phyloP scores from a whole-genome alignment of 768 basidiomycete genomes.

The Kwoniella dejecticola region DNA sequence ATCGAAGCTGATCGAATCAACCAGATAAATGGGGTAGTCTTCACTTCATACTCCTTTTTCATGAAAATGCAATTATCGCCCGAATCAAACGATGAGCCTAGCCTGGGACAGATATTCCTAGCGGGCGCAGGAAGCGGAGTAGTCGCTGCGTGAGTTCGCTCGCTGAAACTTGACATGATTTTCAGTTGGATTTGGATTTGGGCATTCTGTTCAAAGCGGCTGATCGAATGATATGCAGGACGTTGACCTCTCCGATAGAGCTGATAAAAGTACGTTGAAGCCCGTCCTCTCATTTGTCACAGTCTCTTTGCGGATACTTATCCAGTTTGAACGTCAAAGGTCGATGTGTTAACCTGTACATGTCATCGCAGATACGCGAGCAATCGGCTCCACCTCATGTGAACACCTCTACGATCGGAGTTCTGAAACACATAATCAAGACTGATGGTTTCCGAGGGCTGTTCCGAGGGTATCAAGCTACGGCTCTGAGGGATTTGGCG shows the following conservation, averaged over 20 bases:
- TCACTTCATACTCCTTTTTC: constrained; percentile 79
- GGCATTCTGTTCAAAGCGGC: too few species aligned
- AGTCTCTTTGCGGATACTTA: too few species aligned
- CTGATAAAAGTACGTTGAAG: constrained; percentile 73
- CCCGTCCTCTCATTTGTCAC: background rate
- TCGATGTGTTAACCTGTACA: too few species aligned
- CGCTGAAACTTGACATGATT: too few species aligned
- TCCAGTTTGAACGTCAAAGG: too few species aligned
- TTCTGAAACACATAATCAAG: constrained; percentile 64
- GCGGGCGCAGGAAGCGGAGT: constrained; percentile 81
- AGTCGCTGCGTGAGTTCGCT: constrained; percentile 68
- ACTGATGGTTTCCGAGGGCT: constrained; percentile 67
- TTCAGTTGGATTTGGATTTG: too few species aligned
- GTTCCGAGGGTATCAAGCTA: constrained; percentile 74
- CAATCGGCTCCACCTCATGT: constrained; percentile 52
- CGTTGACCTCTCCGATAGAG: constrained; percentile 80
- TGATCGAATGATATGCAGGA: constrained; percentile 55
- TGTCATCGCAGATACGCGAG: constrained; percentile 56
- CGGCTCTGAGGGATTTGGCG: constrained; percentile 73
- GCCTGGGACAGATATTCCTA: constrained; percentile 69
- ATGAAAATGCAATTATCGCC: constrained; percentile 66
- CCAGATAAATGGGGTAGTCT: constrained; percentile 74
- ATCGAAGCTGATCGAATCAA: background rate
- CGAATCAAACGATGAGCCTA: constrained; percentile 58
- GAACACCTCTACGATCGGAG: constrained; percentile 57